Conservation (phyloP, 805 yeast species). For the Teunomyces gatunensis region DNA sequence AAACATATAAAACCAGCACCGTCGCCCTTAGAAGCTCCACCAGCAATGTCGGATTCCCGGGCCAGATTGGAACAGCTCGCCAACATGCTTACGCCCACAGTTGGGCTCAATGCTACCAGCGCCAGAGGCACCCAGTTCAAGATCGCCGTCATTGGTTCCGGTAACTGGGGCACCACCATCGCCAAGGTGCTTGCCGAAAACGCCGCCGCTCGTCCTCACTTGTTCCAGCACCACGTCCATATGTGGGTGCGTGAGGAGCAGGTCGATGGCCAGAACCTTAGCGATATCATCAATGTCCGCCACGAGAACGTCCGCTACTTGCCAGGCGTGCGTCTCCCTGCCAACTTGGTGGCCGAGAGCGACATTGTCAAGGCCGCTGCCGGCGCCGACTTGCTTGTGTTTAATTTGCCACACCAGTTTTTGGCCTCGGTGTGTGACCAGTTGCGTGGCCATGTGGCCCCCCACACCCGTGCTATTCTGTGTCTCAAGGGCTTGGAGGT, state of each 20-base stretch:
- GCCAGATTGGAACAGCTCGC: conserved; percentile 22
- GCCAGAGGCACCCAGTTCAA: conserved; percentile 24
- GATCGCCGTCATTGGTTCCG: conserved; percentile 44
- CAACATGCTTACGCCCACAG: conserved; percentile 23
- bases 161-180: conserved; percentile 49
- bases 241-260: conserved; percentile 48
- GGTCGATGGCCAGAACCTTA: conserved; percentile 40
- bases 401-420: conserved; percentile 48
- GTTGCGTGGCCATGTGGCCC: conserved; percentile 39
- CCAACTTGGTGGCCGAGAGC: conserved; percentile 40
- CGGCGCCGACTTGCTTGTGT: conserved; percentile 43
- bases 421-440: conserved; percentile 37
- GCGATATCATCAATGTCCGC: conserved; percentile 41
- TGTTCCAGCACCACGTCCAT: conserved; percentile 36
- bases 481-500: conserved; percentile 48
- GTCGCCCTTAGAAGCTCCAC: neutral
- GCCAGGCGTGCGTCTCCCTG: conserved; percentile 42
- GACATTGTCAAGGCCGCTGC: conserved; percentile 35
- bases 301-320: conserved; percentile 46
- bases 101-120: conserved; percentile 5
- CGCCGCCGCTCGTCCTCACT: conserved; percentile 36
- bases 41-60: neutral
- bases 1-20: neutral
- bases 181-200: conserved; percentile 47
- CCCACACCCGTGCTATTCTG: conserved; percentile 41